These are phyloP conservation scores for Lactifluus piperatus DNA, from an alignment of 768 basidiomycete genomes.

Conservation along the genomic window DNA sequence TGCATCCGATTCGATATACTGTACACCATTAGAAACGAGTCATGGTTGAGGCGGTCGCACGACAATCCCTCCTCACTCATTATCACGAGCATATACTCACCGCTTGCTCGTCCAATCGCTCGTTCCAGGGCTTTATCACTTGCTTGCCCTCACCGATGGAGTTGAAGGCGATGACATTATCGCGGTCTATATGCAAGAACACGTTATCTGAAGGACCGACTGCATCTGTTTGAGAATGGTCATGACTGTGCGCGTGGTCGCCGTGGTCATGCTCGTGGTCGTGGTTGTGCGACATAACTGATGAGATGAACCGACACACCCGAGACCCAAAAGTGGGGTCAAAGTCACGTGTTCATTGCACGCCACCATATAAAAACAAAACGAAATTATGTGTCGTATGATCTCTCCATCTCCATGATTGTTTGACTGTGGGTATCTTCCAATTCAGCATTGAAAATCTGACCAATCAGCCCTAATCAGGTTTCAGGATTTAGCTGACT, in stretches of 20 bases:
- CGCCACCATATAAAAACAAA: too few relatives aligned
- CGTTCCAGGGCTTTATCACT: conserved; percentile 84
- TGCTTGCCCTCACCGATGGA: conserved; percentile 40
- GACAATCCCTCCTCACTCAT: not conserved
- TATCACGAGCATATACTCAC: conserved; percentile 36
- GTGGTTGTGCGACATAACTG: conserved; percentile 49
- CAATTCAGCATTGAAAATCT: too few relatives aligned
- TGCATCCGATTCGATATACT: conserved; percentile 85
- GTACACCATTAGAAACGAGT: conserved; percentile 4
- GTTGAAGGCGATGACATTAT: conserved; percentile 78
- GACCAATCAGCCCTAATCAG: too few relatives aligned
- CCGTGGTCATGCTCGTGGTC: conserved; percentile 40
- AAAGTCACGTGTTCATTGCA: too few relatives aligned
- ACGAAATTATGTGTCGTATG: too few relatives aligned
- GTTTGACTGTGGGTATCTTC: too few relatives aligned
- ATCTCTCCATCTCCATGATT: too few relatives aligned
- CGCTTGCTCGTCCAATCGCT: conserved; percentile 58
- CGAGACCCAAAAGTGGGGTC: too few relatives aligned
- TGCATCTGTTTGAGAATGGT: conserved; percentile 44
- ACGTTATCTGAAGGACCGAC: conserved; percentile 60
- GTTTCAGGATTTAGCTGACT: too few relatives aligned
- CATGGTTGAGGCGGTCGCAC: not conserved
- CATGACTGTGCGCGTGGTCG: conserved; percentile 42
- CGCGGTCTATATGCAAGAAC: conserved; percentile 64
- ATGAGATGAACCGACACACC: too few relatives aligned